These are phyloP conservation scores for Nephelium lappaceum DNA, from an alignment of 345 rosid species.

Conservation along the genomic window DNA sequence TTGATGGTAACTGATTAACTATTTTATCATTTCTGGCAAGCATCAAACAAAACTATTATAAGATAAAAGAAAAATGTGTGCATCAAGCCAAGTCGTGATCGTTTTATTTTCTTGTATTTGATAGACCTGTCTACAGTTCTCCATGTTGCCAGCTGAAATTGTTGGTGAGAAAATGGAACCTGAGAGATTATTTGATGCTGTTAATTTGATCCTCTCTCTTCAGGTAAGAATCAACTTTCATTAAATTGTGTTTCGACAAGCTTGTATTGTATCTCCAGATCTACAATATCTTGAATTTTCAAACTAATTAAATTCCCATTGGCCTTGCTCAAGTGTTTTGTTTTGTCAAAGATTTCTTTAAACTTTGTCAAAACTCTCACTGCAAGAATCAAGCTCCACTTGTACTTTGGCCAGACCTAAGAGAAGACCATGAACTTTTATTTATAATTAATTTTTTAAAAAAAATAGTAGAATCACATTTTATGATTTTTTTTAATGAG, in stretches of 20 bases:
- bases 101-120: not conserved
- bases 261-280: not conserved
- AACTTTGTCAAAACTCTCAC: too few species aligned
- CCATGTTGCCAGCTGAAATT: conserved; percentile 45
- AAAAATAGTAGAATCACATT: not conserved
- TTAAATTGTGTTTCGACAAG: too few species aligned
- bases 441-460: not conserved
- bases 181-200: conserved; percentile 50
- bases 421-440: too few species aligned
- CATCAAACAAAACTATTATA: not conserved
- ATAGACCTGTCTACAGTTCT: conserved; percentile 48
- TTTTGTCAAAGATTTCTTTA: too few species aligned
- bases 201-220: conserved; percentile 50
- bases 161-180: conserved; percentile 52
- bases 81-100: too few species aligned
- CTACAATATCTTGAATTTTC: not conserved
- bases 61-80: too few species aligned
- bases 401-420: too few species aligned
- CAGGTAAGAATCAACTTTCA: conserved; percentile 36
- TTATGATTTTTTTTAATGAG: not conserved
- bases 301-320: too few species aligned
- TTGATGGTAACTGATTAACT: conserved; percentile 2
- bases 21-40: not conserved
- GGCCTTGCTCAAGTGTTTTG: too few species aligned
- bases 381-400: too few species aligned